A percentile compares a stretch with the other conserved stretches of the same genome.
phyloP scores from a whole-genome alignment of 2,329 filamentous ascomycete genomes.

The Escovopsis sp. region DNA sequence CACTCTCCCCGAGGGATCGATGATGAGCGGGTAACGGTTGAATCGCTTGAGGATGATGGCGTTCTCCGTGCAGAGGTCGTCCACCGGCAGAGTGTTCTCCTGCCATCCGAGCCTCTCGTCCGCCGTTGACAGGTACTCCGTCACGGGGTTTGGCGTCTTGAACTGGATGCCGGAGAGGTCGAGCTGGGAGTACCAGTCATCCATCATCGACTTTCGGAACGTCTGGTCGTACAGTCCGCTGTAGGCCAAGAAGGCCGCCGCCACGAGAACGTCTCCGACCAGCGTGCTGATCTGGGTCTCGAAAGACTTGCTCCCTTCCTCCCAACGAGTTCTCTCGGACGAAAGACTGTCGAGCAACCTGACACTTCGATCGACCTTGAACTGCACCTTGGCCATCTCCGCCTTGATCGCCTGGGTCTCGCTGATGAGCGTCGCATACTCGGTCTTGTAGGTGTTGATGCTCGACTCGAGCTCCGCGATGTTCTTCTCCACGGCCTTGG shows the following conservation, averaged over 20 bases:
- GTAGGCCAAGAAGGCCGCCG: conserved; percentile 95
- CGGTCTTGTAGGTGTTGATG: conserved; percentile 88
- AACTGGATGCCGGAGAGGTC: conserved; percentile 83
- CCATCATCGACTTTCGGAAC: conserved; percentile 93
- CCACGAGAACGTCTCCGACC: conserved; percentile 87
- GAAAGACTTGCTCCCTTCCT: conserved; percentile 93
- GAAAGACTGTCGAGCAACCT: conserved; percentile 87
- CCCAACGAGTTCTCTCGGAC: conserved; percentile 86
- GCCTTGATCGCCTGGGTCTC: conserved; percentile 95
- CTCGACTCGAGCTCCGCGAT: conserved; percentile 74
- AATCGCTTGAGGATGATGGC: conserved; percentile 95
- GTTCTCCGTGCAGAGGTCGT: conserved; percentile 97
- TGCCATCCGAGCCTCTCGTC: conserved; percentile 95
- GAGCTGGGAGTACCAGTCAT: conserved; percentile 93
- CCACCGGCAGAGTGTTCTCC: conserved; percentile 80
- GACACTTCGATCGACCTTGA: conserved; percentile 95
- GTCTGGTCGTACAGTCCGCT: conserved; percentile 95
- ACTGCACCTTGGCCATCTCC: conserved; percentile 92
- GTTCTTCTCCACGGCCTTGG: conserved; percentile 78
- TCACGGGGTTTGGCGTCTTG: conserved; percentile 88
- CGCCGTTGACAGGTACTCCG: conserved; percentile 90
- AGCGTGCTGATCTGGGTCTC: conserved; percentile 95
- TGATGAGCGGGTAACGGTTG: conserved; percentile 96
- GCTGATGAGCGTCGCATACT: conserved; percentile 91
- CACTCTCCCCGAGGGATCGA: conserved; percentile 88